Conservation (phyloP, 129 eudicot genomes). For the Centella asiatica region DNA sequence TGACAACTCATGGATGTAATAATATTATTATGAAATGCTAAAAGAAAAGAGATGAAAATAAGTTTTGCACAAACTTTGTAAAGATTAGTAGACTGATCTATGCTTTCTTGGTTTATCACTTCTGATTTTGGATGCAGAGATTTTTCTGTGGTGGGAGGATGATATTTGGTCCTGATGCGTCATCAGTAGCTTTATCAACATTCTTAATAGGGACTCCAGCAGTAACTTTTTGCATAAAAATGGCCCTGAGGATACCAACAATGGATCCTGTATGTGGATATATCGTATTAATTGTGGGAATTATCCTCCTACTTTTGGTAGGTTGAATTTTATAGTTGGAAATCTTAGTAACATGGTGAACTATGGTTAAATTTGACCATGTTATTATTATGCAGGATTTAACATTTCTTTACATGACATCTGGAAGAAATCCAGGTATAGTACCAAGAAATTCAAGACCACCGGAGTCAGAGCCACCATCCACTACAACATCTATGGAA, state of each 20-base stretch:
- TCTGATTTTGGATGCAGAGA: constrained; percentile 44
- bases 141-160: constrained; percentile 86
- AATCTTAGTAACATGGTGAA: neutral
- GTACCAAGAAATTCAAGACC: constrained; percentile 52
- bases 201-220: constrained; percentile 68
- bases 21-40: neutral
- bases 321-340: neutral
- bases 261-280: constrained; percentile 23
- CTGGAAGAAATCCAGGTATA: constrained; percentile 75
- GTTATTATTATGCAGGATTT: constrained; percentile 40
- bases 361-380: constrained; percentile 7
- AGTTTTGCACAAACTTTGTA: neutral
- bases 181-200: constrained; percentile 49
- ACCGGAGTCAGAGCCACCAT: constrained; percentile 33
- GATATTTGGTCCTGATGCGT: constrained; percentile 84
- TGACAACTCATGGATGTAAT: neutral
- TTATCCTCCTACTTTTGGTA: constrained; percentile 63
- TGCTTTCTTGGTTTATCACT: neutral
- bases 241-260: constrained; percentile 23
- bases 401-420: constrained; percentile 68
- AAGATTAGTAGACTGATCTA: neutral
- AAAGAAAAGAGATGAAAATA: neutral
- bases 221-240: constrained; percentile 51
- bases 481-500: constrained; percentile 33
- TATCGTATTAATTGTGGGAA: constrained; percentile 34